These are phyloP conservation scores for Periconia digitata DNA, from an alignment of 2,329 filamentous ascomycete species.

Conservation along the genomic window DNA sequence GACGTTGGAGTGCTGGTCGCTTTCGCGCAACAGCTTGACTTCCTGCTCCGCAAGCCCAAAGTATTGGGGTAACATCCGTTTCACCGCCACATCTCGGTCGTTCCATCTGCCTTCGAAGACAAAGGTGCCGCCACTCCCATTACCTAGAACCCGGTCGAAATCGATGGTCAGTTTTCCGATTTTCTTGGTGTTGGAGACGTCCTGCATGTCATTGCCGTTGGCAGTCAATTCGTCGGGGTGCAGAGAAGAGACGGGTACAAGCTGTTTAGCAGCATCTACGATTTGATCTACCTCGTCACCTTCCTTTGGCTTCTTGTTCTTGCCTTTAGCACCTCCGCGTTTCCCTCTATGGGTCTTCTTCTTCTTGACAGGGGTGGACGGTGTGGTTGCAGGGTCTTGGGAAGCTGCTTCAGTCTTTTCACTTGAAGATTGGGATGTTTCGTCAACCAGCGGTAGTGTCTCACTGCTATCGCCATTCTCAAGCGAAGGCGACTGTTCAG, in stretches of 20 bases:
- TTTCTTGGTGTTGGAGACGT: slow-evolving; percentile 53
- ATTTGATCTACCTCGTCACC: slow-evolving; percentile 42
- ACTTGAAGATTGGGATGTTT: slow-evolving; percentile 4
- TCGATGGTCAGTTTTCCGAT: slow-evolving; percentile 64
- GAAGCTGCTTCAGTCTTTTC: slow-evolving; percentile 18
- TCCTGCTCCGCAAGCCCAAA: slow-evolving; percentile 95
- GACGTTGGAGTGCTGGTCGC: slow-evolving; percentile 94
- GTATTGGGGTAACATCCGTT: slow-evolving; percentile 94
- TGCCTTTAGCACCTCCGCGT: slow-evolving; percentile 50
- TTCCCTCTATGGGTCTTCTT: slow-evolving; percentile 54
- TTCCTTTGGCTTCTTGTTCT: slow-evolving; percentile 43
- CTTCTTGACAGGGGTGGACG: slow-evolving; percentile 44
- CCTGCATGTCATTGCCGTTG: slow-evolving; percentile 48
- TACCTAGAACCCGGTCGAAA: slow-evolving; percentile 62
- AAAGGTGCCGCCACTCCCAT: slow-evolving; percentile 94
- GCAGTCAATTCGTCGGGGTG: slow-evolving; percentile 45
- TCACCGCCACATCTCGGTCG: slow-evolving; percentile 89
- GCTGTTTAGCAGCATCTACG: slow-evolving; percentile 44
- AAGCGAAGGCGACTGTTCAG: slow-evolving; percentile 24
- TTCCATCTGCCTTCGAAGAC: slow-evolving; percentile 96
- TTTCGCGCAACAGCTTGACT: slow-evolving; percentile 85
- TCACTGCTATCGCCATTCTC: slow-evolving; percentile 17
- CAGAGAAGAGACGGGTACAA: slow-evolving; percentile 32
- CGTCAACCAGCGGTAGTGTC: slow-evolving; percentile 9
- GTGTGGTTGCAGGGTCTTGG: slow-evolving; percentile 23